phyloP scores from a whole-genome alignment of 2,329 filamentous ascomycete genomes.

The Beauveria scarabaeidicola region DNA sequence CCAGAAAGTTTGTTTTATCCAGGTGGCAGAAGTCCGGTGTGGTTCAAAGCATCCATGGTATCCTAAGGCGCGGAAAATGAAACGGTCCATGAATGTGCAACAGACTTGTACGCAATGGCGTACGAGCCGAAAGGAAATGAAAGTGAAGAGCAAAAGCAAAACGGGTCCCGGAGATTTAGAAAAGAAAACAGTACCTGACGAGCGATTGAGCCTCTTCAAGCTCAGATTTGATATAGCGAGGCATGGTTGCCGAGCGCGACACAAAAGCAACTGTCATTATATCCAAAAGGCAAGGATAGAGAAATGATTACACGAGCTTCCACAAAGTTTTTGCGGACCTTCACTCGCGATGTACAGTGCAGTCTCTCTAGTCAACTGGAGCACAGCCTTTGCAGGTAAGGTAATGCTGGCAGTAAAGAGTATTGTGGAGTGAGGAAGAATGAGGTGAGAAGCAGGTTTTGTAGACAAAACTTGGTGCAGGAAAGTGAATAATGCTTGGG shows the following conservation, averaged over 20 bases:
- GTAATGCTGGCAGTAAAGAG: constrained; percentile 12
- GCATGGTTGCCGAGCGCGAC: constrained; percentile 42
- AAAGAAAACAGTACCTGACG: constrained; percentile 53
- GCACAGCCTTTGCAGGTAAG: neutral
- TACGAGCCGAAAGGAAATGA: neutral
- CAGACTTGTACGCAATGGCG: constrained; percentile 1
- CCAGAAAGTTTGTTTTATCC: constrained; percentile 8
- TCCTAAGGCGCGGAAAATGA: neutral
- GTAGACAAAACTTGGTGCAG: constrained; percentile 14
- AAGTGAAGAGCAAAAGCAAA: constrained; percentile 22
- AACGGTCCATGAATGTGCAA: constrained; percentile 10
- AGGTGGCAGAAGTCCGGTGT: constrained; percentile 9
- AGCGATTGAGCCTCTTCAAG: constrained; percentile 53
- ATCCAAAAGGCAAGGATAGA: constrained; percentile 28
- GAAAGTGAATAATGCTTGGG: constrained; percentile 14
- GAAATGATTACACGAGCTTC: constrained; percentile 6
- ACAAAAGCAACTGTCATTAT: constrained; percentile 41
- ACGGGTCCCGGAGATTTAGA: constrained; percentile 29
- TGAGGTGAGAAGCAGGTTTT: constrained; percentile 11
- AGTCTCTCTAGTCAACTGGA: constrained; percentile 1
- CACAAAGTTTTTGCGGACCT: constrained; percentile 6
- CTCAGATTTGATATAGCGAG: constrained; percentile 43
- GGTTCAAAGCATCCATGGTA: constrained; percentile 6
- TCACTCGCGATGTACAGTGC: constrained; percentile 9
- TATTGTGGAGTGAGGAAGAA: constrained; percentile 12